phyloP scores from a whole-genome alignment of 225 moss, liverwort and hornwort genomes.

The Physcomitrellopsis africana region DNA sequence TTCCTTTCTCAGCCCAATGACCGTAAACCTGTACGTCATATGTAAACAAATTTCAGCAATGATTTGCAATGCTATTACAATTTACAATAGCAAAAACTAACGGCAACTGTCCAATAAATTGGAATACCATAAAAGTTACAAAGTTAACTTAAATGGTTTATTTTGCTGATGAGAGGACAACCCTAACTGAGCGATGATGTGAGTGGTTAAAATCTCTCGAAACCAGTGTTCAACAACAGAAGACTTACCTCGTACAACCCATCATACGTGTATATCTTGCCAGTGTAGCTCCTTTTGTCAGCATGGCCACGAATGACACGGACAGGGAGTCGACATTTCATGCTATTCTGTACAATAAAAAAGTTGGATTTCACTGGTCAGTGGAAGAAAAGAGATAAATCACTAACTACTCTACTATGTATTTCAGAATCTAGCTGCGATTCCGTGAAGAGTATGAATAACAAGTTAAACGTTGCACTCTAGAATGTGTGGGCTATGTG shows the following conservation, averaged over 20 bases:
- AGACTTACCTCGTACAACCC: slow-evolving; percentile 59
- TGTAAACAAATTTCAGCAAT: neutral
- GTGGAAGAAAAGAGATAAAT: neutral
- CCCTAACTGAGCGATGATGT: neutral
- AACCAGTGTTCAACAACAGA: neutral
- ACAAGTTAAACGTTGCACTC: neutral
- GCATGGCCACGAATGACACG: slow-evolving; percentile 72
- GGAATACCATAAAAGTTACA: neutral
- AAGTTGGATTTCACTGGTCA: neutral
- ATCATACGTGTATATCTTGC: slow-evolving; percentile 69
- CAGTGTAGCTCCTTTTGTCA: slow-evolving; percentile 60
- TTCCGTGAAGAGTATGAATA: neutral
- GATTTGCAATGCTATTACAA: neutral
- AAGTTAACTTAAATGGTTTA: neutral
- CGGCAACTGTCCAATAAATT: too few relatives aligned
- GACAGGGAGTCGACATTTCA: slow-evolving; percentile 49
- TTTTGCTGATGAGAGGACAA: neutral
- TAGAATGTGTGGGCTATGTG: neutral
- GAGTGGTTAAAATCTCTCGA: neutral
- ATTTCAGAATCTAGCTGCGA: neutral
- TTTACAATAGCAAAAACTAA: too few relatives aligned
- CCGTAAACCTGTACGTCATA: slow-evolving; percentile 39
- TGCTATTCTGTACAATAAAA: slow-evolving; percentile 52
- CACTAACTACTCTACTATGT: neutral
- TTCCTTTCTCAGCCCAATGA: slow-evolving; percentile 65